Evolutionary conservation across 805 yeast genomes (phyloP).

Genomic region (Helenozyma baotianmanensis): DNA sequence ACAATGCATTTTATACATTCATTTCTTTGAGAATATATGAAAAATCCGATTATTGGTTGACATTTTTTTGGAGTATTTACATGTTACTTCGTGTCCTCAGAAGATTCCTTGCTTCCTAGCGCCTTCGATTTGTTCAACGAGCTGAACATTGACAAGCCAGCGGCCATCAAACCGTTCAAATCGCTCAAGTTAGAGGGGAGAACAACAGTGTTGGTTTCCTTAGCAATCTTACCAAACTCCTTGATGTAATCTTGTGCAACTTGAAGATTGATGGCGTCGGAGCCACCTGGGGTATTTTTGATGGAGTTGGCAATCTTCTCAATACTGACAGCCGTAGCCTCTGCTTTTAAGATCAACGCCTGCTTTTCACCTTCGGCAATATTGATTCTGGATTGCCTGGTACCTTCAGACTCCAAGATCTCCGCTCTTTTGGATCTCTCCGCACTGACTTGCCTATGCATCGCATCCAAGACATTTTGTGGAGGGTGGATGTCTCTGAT

Average conservation of each 20-base stretch:
- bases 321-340: constrained; percentile 73
- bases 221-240: constrained; percentile 77
- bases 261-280: constrained; percentile 71
- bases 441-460: constrained; percentile 88
- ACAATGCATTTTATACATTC: no score
- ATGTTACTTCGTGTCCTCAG: neutral
- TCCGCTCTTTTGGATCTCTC: constrained; percentile 73
- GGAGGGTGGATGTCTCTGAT: constrained; percentile 89
- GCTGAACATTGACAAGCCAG: constrained; percentile 70
- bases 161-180: constrained; percentile 67
- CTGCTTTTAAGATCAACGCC: constrained; percentile 58
- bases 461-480: constrained; percentile 75
- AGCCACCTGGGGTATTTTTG: constrained; percentile 62
- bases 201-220: constrained; percentile 73
- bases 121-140: no score
- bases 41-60: neutral
- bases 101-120: no score
- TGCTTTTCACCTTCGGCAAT: constrained; percentile 72
- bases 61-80: constrained; percentile 3
- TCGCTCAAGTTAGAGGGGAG: constrained; percentile 75
- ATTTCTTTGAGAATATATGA: no score
- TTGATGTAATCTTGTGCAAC: constrained; percentile 81
- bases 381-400: constrained; percentile 56
- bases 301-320: constrained; percentile 63
- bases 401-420: constrained; percentile 74